phyloP scores from a whole-genome alignment of 2,329 filamentous ascomycete species.

The Onygenales sp. region DNA sequence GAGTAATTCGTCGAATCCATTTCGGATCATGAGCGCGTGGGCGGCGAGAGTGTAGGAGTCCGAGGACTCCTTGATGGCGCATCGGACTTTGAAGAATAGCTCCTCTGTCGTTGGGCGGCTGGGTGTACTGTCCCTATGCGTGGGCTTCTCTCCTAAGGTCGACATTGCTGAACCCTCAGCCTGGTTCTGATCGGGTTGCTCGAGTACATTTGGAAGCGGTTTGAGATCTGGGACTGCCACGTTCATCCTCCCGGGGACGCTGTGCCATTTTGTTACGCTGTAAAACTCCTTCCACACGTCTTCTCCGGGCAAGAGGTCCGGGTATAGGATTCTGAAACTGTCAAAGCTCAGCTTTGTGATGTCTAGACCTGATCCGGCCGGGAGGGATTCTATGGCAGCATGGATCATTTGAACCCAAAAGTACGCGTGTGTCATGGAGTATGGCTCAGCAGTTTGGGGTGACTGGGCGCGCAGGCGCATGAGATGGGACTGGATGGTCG shows the following conservation, averaged over 20 bases:
- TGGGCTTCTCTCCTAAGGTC: not conserved
- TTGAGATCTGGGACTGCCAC: slow-evolving; percentile 20
- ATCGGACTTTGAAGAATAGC: slow-evolving; percentile 1
- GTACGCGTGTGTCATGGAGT: slow-evolving; percentile 2
- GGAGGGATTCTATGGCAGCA: not conserved
- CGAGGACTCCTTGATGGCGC: not conserved
- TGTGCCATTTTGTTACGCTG: slow-evolving; percentile 16
- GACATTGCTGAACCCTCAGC: not conserved
- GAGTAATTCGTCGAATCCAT: not conserved
- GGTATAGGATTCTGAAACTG: slow-evolving; percentile 16
- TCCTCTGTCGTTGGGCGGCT: not conserved
- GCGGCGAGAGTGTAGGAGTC: not conserved
- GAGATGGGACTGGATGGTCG: not conserved
- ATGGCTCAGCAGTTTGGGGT: not conserved
- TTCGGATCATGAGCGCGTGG: not conserved
- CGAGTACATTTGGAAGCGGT: slow-evolving; percentile 17
- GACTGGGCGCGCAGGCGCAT: slow-evolving; percentile 1
- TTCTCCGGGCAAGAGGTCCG: slow-evolving; percentile 8
- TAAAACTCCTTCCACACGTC: slow-evolving; percentile 23
- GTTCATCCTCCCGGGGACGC: slow-evolving; percentile 18
- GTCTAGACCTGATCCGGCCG: not conserved
- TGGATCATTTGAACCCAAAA: slow-evolving; percentile 4
- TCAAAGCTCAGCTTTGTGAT: slow-evolving; percentile 3
- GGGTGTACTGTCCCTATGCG: not conserved
- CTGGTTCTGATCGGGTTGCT: not conserved